A percentile compares a stretch with the other conserved stretches of the same genome.
These are phyloP conservation scores for Lachancea sp. DNA, from an alignment of 805 yeast species.

Conservation along the genomic window DNA sequence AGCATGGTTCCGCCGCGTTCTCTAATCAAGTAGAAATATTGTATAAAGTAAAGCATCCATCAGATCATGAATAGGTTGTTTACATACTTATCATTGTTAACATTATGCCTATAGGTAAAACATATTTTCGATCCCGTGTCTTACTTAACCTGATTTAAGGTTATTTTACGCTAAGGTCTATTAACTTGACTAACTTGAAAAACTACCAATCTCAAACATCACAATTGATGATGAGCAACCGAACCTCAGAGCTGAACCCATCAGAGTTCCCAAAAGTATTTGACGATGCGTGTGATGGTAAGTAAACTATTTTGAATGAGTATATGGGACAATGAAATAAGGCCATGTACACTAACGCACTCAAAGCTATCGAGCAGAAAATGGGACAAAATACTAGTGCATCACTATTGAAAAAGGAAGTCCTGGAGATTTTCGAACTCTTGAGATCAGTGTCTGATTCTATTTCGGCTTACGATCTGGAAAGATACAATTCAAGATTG, in stretches of 20 bases:
- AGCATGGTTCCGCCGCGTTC: too few species aligned
- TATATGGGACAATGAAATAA: background rate
- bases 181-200: too few species aligned
- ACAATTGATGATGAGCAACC: too few species aligned
- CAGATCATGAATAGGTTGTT: background rate
- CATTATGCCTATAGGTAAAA: too few species aligned
- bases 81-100: background rate
- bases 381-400: conserved; percentile 4
- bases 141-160: too few species aligned
- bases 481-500: conserved; percentile 14
- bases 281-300: background rate
- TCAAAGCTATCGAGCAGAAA: conserved; percentile 4
- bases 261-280: background rate
- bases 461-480: conserved; percentile 17
- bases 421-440: conserved; percentile 9
- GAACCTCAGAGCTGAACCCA: background rate
- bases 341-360: background rate
- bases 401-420: conserved; percentile 8
- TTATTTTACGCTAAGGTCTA: too few species aligned
- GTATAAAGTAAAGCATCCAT: conserved; percentile 3
- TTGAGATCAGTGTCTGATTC: conserved; percentile 11
- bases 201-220: too few species aligned
- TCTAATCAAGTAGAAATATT: conserved; percentile 2
- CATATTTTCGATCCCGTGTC: too few species aligned
- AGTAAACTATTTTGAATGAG: background rate